Base-by-base conservation (phyloP, 2,329 filamentous ascomycete species). In the Sporothrix protearum region DNA sequence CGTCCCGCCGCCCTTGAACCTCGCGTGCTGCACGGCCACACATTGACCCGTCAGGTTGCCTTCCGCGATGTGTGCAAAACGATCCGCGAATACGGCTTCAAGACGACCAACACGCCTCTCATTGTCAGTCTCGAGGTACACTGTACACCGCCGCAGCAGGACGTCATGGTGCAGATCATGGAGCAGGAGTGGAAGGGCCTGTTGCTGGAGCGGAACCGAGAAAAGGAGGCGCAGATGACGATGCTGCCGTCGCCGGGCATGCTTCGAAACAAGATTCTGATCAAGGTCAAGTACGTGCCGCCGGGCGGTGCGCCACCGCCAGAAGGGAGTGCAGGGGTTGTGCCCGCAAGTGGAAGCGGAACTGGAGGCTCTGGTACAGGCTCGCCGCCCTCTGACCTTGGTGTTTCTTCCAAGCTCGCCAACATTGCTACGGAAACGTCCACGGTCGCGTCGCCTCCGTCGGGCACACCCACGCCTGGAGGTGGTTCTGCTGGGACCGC, bases 81-180 rank as follows among this genome's bases (percentile, higher is more conserved):
- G 0, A 94, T 98, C 75, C 85, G 88, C 42, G 88, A 97, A 71
- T 88, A 90, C 76, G 94, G 92, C 0, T 98, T 98, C 77, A 82
- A 86, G 2, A 87, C 84, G 3, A 90, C 88, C 25, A 90, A 95
- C 73, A 83, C 97, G 22, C 96, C 96, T 0, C 84, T 99, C n/a
- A 95, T 98, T 73, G 91, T 97, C 76, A 97, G 93, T 78, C 86
- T 99, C 42, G 96, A 99, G 80, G 93, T 98, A 0, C 96, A 98
- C 82, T 94, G 93, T 74, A 85, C 85, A 73, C 81, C 88, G 0
- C 86, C 91, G 71, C 96, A 99, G 80, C 96, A 99, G 79, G 87
- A 92, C 75, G 86, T 91, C 72, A 97, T 98, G 93, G 94, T 97
- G 5, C 86, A 92, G 73, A 97, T 98, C 77, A 97, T 99, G 89